phyloP scores from a whole-genome alignment of 306 rosid genomes.

The Albizia julibrissin region DNA sequence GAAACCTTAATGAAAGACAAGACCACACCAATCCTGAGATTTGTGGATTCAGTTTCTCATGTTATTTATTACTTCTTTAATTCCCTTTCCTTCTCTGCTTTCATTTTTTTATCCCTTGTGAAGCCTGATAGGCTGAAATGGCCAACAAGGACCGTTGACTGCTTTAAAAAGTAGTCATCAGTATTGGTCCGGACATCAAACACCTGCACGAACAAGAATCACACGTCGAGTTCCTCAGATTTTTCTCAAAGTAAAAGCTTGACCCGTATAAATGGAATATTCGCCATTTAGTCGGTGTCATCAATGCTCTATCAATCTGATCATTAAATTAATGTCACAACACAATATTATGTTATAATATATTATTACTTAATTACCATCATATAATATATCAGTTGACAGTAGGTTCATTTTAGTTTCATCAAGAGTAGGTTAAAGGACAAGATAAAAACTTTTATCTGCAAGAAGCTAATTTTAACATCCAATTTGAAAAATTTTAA shows the following conservation, averaged over 20 bases:
- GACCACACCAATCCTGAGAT: conserved; percentile 25
- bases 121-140: conserved; percentile 23
- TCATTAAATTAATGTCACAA: not conserved
- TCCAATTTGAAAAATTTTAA: too few relatives aligned
- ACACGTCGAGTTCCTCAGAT: not conserved
- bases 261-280: not conserved
- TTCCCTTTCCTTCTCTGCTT: conserved; percentile 28
- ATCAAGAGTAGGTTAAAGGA: too few relatives aligned
- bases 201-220: conserved; percentile 31
- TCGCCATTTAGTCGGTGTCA: not conserved
- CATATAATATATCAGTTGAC: not conserved
- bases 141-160: conserved; percentile 25
- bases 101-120: conserved; percentile 20
- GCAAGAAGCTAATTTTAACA: too few relatives aligned
- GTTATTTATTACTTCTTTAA: conserved; percentile 31
- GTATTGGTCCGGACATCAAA: conserved; percentile 23
- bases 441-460: too few relatives aligned
- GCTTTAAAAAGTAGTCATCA: conserved; percentile 23
- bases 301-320: not conserved
- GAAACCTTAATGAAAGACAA: conserved; percentile 30
- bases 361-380: too few relatives aligned
- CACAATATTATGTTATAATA: not conserved
- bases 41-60: conserved; percentile 25
- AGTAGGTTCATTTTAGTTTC: too few relatives aligned
- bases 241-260: not conserved